Percentiles rank a stretch among this genome's conserved stretches.
phyloP scores from a whole-genome alignment of 257 asterid genomes.

The Apocynum venetum region DNA sequence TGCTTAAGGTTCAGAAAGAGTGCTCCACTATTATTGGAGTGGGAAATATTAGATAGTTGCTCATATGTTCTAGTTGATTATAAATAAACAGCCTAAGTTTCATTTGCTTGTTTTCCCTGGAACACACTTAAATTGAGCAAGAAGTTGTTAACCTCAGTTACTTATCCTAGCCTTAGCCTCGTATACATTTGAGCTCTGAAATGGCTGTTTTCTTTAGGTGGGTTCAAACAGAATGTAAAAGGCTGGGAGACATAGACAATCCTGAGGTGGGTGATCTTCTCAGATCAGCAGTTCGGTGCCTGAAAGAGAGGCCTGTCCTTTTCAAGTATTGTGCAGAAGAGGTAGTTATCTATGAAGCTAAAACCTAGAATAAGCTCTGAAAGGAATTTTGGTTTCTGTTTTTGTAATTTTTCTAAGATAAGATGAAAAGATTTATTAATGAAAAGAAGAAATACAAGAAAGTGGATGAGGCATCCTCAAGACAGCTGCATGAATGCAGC shows the following conservation, averaged over 20 bases:
- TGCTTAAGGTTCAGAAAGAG: not conserved
- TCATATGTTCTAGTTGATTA: not conserved
- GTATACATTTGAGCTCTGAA: slow-evolving; percentile 5
- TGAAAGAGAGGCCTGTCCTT: slow-evolving; percentile 92
- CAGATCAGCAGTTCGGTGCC: slow-evolving; percentile 87
- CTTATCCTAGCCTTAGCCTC: not conserved
- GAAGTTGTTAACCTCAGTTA: not conserved
- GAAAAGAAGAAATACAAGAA: not conserved
- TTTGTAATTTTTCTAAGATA: not conserved
- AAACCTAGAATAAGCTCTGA: slow-evolving; percentile 7
- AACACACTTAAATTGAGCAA: not conserved
- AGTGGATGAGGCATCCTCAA: not conserved
- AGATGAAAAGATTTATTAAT: not conserved
- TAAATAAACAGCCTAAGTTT: not conserved
- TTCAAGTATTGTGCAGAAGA: slow-evolving; percentile 98
- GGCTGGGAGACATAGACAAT: slow-evolving; percentile 88
- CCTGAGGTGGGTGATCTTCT: slow-evolving; percentile 94
- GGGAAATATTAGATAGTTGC: not conserved
- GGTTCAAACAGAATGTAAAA: slow-evolving; percentile 97
- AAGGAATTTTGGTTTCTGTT: not conserved
- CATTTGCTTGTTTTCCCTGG: not conserved
- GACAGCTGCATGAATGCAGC: not conserved
- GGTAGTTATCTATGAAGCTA: slow-evolving; percentile 41
- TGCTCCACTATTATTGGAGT: not conserved
- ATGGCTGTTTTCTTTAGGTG: slow-evolving; percentile 44